Evolutionary conservation across 2,329 filamentous ascomycete species (phyloP), one percentile per base, ranked within the genome.

Genomic region (Didymella lethalis): DNA sequence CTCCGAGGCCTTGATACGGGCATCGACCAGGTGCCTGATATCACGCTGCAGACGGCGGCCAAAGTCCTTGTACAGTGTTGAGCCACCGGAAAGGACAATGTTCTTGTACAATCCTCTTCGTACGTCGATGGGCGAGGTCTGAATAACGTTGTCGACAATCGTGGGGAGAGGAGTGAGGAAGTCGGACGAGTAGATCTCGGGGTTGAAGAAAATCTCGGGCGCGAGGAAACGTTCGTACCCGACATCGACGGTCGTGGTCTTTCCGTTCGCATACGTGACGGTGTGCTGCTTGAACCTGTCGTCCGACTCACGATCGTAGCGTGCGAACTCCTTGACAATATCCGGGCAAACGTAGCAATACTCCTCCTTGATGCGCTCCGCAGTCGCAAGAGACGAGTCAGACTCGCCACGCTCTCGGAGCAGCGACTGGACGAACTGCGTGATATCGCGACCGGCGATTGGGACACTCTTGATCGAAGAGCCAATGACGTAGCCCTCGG

Each of bases 131-230:
- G 95, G 95, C 32, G 94, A 97, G 56, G 93, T 94, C 80, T 99
- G 95, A 71, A 99, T 99, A 64, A 98, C 95, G 56, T 90, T 90
- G 75, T 99, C 95, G 62, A 99, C 96, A 49, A 99, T 95, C 49
- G 87, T 91, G 25, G 95, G 95, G 8, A 99, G 86, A 14, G 95
- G 95, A 12, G 95, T 99, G 66, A 99, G 83, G 83, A 99, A 99
- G 77, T 99, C 95, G 67, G 94, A 98, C 62, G 92, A 97, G 85
- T 98, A 98, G 73, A 99, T 99, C 82, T 99, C 95, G 29, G 95
- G 95, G 81, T 99, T 99, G 87, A 99, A 99, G 82, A 99, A 99
- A 75, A 99, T 99, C 79, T 99, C 95, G 25, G 96, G 96, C 2
- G 95, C 95, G 60, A 99, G 85, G 85, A 99, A 99, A 32, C 95